Conservation (phyloP, 306 rosid species). For the Fagus crenata region DNA sequence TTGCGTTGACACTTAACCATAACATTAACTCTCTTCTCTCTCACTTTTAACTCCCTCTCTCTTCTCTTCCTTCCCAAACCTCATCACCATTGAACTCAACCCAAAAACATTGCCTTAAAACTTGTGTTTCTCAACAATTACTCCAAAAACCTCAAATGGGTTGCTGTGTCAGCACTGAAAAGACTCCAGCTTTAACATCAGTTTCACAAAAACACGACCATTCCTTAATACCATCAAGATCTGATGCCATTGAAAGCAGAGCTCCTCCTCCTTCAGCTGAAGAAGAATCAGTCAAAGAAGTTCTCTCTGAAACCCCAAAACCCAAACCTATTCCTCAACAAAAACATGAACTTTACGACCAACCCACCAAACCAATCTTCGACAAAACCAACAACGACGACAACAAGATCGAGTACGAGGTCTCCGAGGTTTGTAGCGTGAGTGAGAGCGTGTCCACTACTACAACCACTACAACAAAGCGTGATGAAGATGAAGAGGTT, state of each 20-base stretch:
- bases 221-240: slow-evolving; percentile 24
- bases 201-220: slow-evolving; percentile 28
- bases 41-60: slow-evolving; percentile 1
- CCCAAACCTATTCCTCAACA: slow-evolving; percentile 25
- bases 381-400: slow-evolving; percentile 10
- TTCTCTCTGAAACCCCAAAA: slow-evolving; percentile 67
- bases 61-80: not conserved
- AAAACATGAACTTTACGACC: not conserved
- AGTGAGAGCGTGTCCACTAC: slow-evolving; percentile 58
- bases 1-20: slow-evolving; percentile 24
- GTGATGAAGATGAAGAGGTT: slow-evolving; percentile 58
- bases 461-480: slow-evolving; percentile 26
- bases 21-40: slow-evolving; percentile 13
- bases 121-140: not conserved
- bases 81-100: not conserved
- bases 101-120: not conserved
- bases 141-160: slow-evolving; percentile 45
- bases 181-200: slow-evolving; percentile 16
- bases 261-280: slow-evolving; percentile 59
- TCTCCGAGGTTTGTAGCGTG: slow-evolving; percentile 66
- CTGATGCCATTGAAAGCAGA: slow-evolving; percentile 41
- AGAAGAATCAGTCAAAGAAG: slow-evolving; percentile 89
- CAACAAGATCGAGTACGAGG: slow-evolving; percentile 29
- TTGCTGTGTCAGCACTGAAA: slow-evolving; percentile 53
- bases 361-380: slow-evolving; percentile 26